Evolutionary conservation across 495 filamentous ascomycete genomes (phyloP).

Genomic region (Tuber borchii): DNA sequence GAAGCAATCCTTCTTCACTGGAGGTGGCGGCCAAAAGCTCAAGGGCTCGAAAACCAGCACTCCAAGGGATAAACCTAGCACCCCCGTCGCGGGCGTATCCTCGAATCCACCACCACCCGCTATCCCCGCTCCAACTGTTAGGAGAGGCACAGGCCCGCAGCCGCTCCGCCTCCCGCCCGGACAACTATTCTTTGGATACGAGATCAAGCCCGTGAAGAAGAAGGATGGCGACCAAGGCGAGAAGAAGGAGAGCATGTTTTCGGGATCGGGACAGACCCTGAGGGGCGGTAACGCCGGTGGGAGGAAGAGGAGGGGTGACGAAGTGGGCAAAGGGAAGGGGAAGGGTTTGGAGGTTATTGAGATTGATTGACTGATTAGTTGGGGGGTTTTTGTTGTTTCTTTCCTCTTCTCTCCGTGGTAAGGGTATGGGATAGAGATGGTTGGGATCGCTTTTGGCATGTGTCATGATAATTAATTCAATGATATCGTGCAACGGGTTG

Average conservation of each 20-base stretch:
- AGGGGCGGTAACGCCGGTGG: slow-evolving; percentile 50
- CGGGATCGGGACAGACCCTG: slow-evolving; percentile 83
- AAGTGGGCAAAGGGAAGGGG: slow-evolving; percentile 20
- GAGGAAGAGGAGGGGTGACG: slow-evolving; percentile 36
- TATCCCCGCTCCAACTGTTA: slow-evolving; percentile 47
- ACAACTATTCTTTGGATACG: slow-evolving; percentile 93
- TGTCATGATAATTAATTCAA: neutral
- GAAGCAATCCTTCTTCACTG: slow-evolving; percentile 67
- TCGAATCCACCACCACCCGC: slow-evolving; percentile 51
- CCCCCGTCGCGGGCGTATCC: slow-evolving; percentile 65
- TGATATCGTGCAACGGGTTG: neutral
- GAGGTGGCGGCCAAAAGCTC: slow-evolving; percentile 65
- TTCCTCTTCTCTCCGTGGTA: slow-evolving; percentile 6
- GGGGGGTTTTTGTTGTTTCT: slow-evolving; percentile 6
- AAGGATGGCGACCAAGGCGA: slow-evolving; percentile 62
- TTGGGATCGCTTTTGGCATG: neutral
- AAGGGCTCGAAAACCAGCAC: slow-evolving; percentile 70
- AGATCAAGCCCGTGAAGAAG: slow-evolving; percentile 78
- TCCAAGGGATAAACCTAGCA: slow-evolving; percentile 71
- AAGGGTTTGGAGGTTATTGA: slow-evolving; percentile 29
- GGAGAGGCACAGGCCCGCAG: slow-evolving; percentile 64
- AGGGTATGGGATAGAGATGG: neutral
- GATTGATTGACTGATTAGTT: slow-evolving; percentile 26
- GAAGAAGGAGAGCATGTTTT: slow-evolving; percentile 65
- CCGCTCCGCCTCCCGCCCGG: slow-evolving; percentile 79